Conservation (phyloP, 352 stramenopile genomes). For the Phytophthora pisi region DNA sequence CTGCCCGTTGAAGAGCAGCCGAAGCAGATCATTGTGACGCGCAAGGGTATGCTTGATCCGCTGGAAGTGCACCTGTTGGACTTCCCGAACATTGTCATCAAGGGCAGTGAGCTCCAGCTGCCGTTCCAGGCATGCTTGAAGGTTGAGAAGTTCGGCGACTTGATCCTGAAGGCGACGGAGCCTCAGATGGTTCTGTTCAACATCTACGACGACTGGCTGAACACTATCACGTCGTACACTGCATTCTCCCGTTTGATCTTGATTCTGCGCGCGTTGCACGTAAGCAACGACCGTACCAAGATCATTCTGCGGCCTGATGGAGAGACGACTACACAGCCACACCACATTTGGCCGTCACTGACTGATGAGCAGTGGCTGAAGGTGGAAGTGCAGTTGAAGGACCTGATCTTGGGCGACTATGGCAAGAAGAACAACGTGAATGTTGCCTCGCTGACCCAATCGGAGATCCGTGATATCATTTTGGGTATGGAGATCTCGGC, state of each 20-base stretch:
- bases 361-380: slow-evolving; percentile 99
- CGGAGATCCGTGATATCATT: slow-evolving; percentile 99
- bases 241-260: slow-evolving; percentile 99
- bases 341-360: slow-evolving; percentile 99
- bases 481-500: slow-evolving; percentile 99
- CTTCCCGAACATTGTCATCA: slow-evolving; percentile 99
- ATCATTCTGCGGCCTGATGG: slow-evolving; percentile 98
- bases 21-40: slow-evolving; percentile 99
- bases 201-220: slow-evolving; percentile 99
- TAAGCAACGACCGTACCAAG: slow-evolving; percentile 96
- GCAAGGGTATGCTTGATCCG: slow-evolving; percentile 99
- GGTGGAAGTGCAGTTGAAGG: slow-evolving; percentile 99
- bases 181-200: slow-evolving; percentile 99
- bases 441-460: slow-evolving; percentile 99
- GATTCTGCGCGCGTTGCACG: slow-evolving; percentile 98
- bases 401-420: slow-evolving; percentile 99
- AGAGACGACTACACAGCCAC: slow-evolving; percentile 98
- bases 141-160: slow-evolving; percentile 99
- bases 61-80: slow-evolving; percentile 99
- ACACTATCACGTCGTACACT: slow-evolving; percentile 99
- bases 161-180: slow-evolving; percentile 99
- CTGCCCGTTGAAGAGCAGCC: slow-evolving; percentile 99
- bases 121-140: slow-evolving; percentile 99
- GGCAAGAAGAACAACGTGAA: slow-evolving; percentile 99
- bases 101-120: slow-evolving; percentile 98